Conservation (phyloP, 1,284 basidiomycete genomes). For the Boletus semigastroideus region DNA sequence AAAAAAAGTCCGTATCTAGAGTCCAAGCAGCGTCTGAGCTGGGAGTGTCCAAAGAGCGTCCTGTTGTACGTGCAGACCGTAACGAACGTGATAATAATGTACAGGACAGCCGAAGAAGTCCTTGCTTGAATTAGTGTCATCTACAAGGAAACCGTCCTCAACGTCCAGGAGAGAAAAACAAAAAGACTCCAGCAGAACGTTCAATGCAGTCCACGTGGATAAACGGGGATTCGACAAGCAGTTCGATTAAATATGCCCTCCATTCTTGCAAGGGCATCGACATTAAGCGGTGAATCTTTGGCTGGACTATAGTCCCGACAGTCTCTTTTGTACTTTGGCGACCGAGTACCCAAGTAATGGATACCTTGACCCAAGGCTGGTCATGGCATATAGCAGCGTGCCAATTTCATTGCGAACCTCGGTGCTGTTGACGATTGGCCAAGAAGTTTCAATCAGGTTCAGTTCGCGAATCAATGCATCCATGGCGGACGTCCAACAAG, state of each 20-base stretch:
- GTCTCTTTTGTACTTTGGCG: conserved; percentile 43
- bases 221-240: not conserved
- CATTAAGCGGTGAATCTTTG: conserved; percentile 6
- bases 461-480: conserved; percentile 66
- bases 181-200: conserved; percentile 4
- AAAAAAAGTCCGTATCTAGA: conserved; percentile 25
- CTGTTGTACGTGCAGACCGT: conserved; percentile 21
- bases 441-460: conserved; percentile 53
- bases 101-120: conserved; percentile 11
- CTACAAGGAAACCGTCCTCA: conserved; percentile 7
- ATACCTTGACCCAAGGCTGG: conserved; percentile 54
- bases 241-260: not conserved
- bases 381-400: conserved; percentile 62
- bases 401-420: conserved; percentile 61
- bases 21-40: conserved; percentile 22
- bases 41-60: conserved; percentile 23
- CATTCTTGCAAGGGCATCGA: not conserved
- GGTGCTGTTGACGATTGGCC: conserved; percentile 55
- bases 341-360: conserved; percentile 57
- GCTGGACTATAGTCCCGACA: conserved; percentile 37
- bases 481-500: conserved; percentile 68
- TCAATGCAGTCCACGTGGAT: conserved; percentile 14
- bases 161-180: conserved; percentile 6
- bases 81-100: conserved; percentile 14
- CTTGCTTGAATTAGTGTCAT: conserved; percentile 6